Percentiles rank a stretch among this genome's conserved stretches.
phyloP scores from a whole-genome alignment of 2,329 filamentous ascomycete species.

The Orbilia brochopaga region DNA sequence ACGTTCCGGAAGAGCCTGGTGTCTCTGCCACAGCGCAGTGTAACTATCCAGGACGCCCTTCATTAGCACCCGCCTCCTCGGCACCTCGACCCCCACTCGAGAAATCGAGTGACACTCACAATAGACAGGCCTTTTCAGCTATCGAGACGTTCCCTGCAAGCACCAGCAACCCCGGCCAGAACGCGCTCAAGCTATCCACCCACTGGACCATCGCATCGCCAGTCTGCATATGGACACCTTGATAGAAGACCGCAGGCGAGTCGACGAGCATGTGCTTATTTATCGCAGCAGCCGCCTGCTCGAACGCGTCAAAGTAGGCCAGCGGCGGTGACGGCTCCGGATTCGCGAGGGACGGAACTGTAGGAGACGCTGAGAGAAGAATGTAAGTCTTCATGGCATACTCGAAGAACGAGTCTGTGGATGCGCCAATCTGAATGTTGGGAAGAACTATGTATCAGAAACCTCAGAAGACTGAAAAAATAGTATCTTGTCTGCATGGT shows the following conservation, averaged over 20 bases:
- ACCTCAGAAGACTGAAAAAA: slow-evolving; percentile 24
- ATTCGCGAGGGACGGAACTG: slow-evolving; percentile 37
- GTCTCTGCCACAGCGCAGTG: slow-evolving; percentile 91
- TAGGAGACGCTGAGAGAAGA: slow-evolving; percentile 68
- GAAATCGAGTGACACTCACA: too few species aligned
- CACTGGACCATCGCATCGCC: slow-evolving; percentile 67
- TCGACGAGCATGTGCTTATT: slow-evolving; percentile 74
- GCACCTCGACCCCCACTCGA: too few species aligned
- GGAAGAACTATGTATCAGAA: slow-evolving; percentile 50
- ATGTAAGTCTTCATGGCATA: slow-evolving; percentile 96
- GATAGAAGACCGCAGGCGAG: slow-evolving; percentile 83
- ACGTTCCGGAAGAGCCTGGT: slow-evolving; percentile 89
- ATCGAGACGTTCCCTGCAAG: slow-evolving; percentile 89
- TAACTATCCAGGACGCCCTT: slow-evolving; percentile 60
- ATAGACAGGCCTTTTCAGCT: slow-evolving; percentile 84
- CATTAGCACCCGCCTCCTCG: too few species aligned
- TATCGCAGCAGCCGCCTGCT: slow-evolving; percentile 82
- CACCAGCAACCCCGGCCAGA: slow-evolving; percentile 86
- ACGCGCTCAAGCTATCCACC: slow-evolving; percentile 95
- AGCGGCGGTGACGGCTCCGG: slow-evolving; percentile 26
- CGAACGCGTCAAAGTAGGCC: slow-evolving; percentile 78
- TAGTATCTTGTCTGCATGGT: slow-evolving; percentile 19
- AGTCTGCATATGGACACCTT: slow-evolving; percentile 85
- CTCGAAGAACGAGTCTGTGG: slow-evolving; percentile 98
- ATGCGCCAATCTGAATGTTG: slow-evolving; percentile 74